A percentile compares a stretch with the other conserved stretches of the same genome.
Conservation (phyloP, 2,329 filamentous ascomycete species). For the Trichoderma semiorbis region DNA sequence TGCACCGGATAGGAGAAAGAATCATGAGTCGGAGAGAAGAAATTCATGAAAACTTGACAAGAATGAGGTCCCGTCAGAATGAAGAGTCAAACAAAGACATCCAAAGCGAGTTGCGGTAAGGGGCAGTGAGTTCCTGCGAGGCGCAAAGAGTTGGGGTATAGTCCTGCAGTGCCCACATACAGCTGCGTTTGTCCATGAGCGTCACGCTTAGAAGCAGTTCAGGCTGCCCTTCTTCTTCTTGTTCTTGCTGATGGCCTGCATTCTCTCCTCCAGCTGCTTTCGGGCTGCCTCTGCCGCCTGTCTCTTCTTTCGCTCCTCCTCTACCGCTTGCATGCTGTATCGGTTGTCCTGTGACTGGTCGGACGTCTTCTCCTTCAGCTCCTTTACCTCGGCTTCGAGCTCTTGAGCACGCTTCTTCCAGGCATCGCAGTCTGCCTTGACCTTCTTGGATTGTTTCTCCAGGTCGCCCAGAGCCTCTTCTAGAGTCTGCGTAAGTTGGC, state of each 20-base stretch:
- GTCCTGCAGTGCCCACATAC: slow-evolving; percentile 13
- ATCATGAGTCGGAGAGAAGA: not conserved
- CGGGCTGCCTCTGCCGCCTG: slow-evolving; percentile 85
- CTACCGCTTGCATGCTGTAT: slow-evolving; percentile 81
- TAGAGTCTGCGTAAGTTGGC: slow-evolving; percentile 89
- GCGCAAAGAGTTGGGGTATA: slow-evolving; percentile 18
- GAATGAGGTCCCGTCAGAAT: not conserved
- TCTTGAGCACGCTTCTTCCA: slow-evolving; percentile 84
- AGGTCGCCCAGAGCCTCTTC: slow-evolving; percentile 95
- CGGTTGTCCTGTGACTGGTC: slow-evolving; percentile 53
- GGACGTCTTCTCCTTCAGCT: slow-evolving; percentile 52
- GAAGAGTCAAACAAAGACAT: not conserved
- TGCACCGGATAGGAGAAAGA: not conserved
- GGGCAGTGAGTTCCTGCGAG: slow-evolving; percentile 7
- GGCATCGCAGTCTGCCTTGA: slow-evolving; percentile 82
- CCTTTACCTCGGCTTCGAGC: slow-evolving; percentile 69
- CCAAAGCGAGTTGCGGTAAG: not conserved
- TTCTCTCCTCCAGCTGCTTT: slow-evolving; percentile 87
- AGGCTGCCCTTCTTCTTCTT: slow-evolving; percentile 95
- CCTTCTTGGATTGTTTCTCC: slow-evolving; percentile 85
- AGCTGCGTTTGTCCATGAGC: not conserved
- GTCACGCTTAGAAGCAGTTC: slow-evolving; percentile 79
- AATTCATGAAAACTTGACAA: slow-evolving; percentile 17
- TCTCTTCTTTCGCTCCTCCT: slow-evolving; percentile 92
- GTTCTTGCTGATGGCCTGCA: slow-evolving; percentile 82